These are phyloP conservation scores for Datura wrightii DNA, from an alignment of 257 asterid species.

Conservation along the genomic window DNA sequence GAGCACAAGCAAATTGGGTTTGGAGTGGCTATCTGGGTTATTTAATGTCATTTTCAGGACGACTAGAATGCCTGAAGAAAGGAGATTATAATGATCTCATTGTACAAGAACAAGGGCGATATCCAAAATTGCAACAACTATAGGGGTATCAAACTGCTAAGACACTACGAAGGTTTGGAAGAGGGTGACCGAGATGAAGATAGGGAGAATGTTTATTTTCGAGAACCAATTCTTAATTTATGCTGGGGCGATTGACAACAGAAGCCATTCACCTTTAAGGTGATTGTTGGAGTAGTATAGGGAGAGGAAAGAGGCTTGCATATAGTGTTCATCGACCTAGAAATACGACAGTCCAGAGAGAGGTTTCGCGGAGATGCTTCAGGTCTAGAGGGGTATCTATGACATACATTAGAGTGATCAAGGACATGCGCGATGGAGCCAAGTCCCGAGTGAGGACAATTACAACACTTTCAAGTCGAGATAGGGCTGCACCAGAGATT, in stretches of 20 bases:
- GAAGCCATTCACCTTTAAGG: no score
- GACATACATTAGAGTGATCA: neutral
- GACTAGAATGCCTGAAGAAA: neutral
- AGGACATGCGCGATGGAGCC: neutral
- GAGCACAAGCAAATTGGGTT: neutral
- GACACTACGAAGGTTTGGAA: slow-evolving; percentile 1
- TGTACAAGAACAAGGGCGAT: neutral
- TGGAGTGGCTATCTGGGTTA: neutral
- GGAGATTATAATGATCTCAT: neutral
- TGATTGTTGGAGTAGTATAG: no score
- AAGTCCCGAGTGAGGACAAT: neutral
- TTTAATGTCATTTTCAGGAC: neutral
- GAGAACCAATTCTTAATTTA: neutral
- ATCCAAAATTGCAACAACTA: neutral
- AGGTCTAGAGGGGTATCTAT: neutral
- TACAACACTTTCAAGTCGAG: neutral
- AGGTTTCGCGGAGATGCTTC: neutral
- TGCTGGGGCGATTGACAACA: neutral
- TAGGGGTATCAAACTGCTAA: neutral
- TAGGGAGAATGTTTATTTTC: neutral
- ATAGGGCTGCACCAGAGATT: neutral
- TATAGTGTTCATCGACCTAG: neutral
- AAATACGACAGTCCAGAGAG: neutral
- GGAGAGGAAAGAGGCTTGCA: neutral
- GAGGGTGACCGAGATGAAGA: neutral